These are phyloP conservation scores for Haberlea rhodopensis DNA, from an alignment of 257 asterid species.

Conservation along the genomic window DNA sequence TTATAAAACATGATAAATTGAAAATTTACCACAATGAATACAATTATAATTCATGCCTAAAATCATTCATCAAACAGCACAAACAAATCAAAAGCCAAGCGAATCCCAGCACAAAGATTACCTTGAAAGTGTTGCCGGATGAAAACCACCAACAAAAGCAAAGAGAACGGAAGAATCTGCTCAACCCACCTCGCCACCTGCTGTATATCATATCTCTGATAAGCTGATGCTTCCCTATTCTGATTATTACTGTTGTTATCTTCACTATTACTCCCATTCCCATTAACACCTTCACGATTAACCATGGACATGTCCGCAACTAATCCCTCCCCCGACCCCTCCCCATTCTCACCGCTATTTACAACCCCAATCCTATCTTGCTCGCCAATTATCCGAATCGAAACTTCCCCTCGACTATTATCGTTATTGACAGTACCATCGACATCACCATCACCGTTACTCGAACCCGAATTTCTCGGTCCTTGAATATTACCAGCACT, in stretches of 20 bases:
- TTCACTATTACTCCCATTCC: no score
- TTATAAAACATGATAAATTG: no score
- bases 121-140: conserved; percentile 82
- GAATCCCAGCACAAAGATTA: conserved; percentile 8
- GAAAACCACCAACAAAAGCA: conserved; percentile 67
- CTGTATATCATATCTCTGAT: conserved; percentile 73
- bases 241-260: conserved; percentile 12
- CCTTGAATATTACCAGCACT: conserved; percentile 14
- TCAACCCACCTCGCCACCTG: conserved; percentile 73
- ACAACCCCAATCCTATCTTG: conserved; percentile 37
- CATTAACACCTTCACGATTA: conserved; percentile 23
- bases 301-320: conserved; percentile 26
- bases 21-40: background rate
- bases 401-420: conserved; percentile 48
- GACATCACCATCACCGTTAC: conserved; percentile 9
- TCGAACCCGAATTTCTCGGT: conserved; percentile 23
- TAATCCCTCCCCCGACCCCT: conserved; percentile 19
- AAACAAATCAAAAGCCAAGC: background rate
- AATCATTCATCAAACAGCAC: background rate
- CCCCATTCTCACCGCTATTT: conserved; percentile 33
- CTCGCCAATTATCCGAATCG: conserved; percentile 61
- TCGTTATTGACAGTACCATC: no score
- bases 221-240: conserved; percentile 38
- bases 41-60: background rate
- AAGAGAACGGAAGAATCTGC: conserved; percentile 71